Evolutionary conservation across 176 grass and related monocot genomes (phyloP).

Genomic region (Paspalum vaginatum): DNA sequence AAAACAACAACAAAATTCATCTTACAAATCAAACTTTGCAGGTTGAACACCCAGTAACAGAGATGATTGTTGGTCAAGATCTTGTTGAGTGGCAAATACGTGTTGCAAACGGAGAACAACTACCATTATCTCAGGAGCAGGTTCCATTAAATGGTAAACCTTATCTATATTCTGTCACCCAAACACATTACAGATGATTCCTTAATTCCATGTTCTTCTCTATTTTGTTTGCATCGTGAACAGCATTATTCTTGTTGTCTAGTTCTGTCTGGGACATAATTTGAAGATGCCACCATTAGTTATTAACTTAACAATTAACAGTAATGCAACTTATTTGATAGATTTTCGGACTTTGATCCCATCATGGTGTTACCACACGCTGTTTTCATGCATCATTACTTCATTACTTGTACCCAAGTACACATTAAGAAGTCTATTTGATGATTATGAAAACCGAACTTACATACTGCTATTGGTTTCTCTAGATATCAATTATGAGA

Average conservation of each 20-base stretch:
- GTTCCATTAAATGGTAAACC: constrained; percentile 77
- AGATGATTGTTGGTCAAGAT: constrained; percentile 98
- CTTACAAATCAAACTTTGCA: constrained; percentile 42
- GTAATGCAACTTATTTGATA: neutral
- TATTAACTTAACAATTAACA: neutral
- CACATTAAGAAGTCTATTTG: neutral
- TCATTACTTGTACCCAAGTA: neutral
- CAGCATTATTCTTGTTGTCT: neutral
- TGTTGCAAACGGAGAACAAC: constrained; percentile 86
- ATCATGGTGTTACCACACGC: neutral
- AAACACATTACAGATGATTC: neutral
- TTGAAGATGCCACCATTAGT: neutral
- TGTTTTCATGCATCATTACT: neutral
- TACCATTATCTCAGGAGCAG: constrained; percentile 79
- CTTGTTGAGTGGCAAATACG: constrained; percentile 99
- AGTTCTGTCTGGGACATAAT: neutral
- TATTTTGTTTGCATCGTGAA: neutral
- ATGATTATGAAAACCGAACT: neutral
- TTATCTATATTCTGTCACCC: constrained; percentile 23
- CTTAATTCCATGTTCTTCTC: neutral
- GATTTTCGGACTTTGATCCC: neutral
- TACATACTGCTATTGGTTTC: neutral
- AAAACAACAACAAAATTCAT: constrained; percentile 21
- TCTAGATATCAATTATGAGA: too few species aligned
- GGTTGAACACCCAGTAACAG: constrained; percentile 97